These are phyloP conservation scores for Raddia distichophylla DNA, from an alignment of 176 grass and related monocot species.

Conservation along the genomic window DNA sequence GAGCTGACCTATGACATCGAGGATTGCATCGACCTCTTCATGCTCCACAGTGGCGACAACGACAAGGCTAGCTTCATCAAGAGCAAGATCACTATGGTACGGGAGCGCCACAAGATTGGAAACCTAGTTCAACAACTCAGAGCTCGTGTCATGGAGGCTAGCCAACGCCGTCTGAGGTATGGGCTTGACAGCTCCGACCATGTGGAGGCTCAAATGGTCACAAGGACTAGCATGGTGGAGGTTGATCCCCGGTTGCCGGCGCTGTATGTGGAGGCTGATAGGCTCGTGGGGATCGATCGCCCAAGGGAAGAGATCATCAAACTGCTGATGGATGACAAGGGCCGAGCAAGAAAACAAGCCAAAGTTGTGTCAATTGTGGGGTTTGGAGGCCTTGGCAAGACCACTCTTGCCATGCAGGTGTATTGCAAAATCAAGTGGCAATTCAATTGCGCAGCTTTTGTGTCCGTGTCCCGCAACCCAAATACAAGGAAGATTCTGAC, in stretches of 20 bases:
- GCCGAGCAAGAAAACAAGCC: too few species aligned
- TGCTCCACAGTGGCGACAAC: background rate
- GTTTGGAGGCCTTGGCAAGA: background rate
- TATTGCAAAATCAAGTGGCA: background rate
- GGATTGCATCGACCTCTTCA: background rate
- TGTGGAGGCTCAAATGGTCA: too few species aligned
- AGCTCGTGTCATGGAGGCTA: background rate
- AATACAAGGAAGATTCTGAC: background rate
- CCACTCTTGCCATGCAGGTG: background rate
- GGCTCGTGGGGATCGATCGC: background rate
- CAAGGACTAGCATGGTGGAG: background rate
- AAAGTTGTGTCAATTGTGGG: background rate
- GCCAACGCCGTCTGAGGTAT: background rate
- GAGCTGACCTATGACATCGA: background rate
- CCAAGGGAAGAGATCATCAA: background rate
- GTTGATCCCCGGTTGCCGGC: background rate
- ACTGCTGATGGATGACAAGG: background rate
- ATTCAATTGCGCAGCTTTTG: background rate
- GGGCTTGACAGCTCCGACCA: background rate
- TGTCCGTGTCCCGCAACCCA: background rate
- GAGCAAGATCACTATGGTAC: background rate
- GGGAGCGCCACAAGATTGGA: background rate
- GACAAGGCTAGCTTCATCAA: background rate
- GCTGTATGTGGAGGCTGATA: background rate
- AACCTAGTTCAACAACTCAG: background rate